Base-by-base conservation (phyloP, 2,329 filamentous ascomycete species). In the Zymoseptoria brevis region DNA sequence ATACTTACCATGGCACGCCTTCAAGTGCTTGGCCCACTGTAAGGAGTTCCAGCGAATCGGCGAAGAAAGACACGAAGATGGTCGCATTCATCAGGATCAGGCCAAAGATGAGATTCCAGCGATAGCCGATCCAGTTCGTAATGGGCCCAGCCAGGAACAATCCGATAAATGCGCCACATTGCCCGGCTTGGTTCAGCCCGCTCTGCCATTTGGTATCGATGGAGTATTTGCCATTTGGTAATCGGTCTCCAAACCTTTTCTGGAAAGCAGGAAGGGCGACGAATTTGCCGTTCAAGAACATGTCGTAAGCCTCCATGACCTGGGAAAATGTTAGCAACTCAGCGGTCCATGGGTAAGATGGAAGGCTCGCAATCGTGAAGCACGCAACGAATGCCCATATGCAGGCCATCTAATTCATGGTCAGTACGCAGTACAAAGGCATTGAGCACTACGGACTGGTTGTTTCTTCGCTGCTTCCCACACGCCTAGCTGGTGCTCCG, bases 261-360 rank as follows among this genome's bases (percentile, higher is more conserved):
- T 68, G 72, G 71, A 84, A 84, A 29, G 63, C 54, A 19, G 71
- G 53, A 8, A 79, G 73, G 57, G 82, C 80, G 30, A 84, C 73
- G 69, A 84, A 84, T 57, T 80, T 78, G 53, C 80, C 79, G 69
- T 80, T 83, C 21, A 84, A 71, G 75, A 84, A 84, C 62, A 84
- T 78, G 69, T 77, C 77, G 75, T 82, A 85, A 3, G 81, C 79
- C 68, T 84, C 82, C 82, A 84, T 84, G 61, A 83, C 81, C 80
- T 64, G 51, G 49, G 9, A 22, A n/a, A 24, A 49, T 29, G 16
- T 58, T 50, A 58, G 51, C 22, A 63, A 59, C 62, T 51, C 45
- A 64, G 66, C 61, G 63, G 53, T 52, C 41, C 26, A 54, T 53
- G 50, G 48, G 35, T 19, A 51, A 4, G 29, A 21, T 48, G 35